These are phyloP conservation scores for Russula dissimulans DNA, from an alignment of 768 basidiomycete species.

Conservation along the genomic window DNA sequence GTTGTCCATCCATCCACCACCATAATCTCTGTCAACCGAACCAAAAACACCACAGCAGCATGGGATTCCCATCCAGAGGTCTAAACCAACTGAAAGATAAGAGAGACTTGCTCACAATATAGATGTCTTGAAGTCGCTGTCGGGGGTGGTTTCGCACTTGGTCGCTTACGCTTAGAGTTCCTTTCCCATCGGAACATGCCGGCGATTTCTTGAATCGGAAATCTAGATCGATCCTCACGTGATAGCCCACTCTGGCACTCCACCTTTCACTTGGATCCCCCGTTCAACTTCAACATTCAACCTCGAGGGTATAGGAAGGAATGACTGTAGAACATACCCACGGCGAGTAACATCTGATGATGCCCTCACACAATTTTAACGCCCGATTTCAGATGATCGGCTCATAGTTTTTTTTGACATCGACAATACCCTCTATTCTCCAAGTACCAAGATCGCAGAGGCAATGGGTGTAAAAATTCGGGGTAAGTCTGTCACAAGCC, in stretches of 20 bases:
- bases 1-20: constrained; percentile 28
- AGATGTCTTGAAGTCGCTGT: constrained; percentile 35
- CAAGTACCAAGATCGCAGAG: constrained; percentile 62
- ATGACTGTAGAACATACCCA: constrained; percentile 12
- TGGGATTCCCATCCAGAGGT: background rate
- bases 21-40: constrained; percentile 15
- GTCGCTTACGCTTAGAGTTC: constrained; percentile 18
- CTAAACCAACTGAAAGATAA: constrained; percentile 9
- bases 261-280: too few relatives aligned
- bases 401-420: constrained; percentile 74
- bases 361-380: background rate
- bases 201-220: background rate
- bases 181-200: constrained; percentile 7
- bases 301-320: too few relatives aligned
- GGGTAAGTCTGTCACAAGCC: constrained; percentile 32
- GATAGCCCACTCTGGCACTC: background rate
- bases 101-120: constrained; percentile 32
- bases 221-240: background rate
- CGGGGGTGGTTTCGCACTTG: constrained; percentile 21
- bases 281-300: too few relatives aligned
- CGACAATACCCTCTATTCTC: constrained; percentile 82
- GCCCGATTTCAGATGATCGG: constrained; percentile 39
- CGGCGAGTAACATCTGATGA: background rate
- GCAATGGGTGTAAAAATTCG: constrained; percentile 77
- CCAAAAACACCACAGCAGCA: background rate